These are phyloP conservation scores for Luzula sylvatica DNA, from an alignment of 176 grass and related monocot genomes.

Conservation along the genomic window DNA sequence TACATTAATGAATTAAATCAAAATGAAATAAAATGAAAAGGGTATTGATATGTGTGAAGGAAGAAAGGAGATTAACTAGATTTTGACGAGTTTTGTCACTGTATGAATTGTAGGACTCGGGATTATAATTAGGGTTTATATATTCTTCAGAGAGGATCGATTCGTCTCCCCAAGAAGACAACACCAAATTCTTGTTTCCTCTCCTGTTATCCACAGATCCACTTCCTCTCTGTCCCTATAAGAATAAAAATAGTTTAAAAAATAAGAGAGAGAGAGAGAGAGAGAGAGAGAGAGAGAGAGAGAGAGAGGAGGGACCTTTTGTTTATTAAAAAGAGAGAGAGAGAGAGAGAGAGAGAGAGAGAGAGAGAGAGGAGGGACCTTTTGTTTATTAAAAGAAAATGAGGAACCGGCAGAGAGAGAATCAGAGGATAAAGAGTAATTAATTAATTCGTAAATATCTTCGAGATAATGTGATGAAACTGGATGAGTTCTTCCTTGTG, in stretches of 20 bases:
- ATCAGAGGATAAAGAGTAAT: conserved; percentile 81
- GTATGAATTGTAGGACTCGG: conserved; percentile 54
- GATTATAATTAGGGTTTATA: conserved; percentile 78
- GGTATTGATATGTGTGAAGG: neutral
- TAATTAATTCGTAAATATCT: conserved; percentile 83
- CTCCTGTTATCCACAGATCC: conserved; percentile 73
- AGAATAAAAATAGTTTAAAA: conserved; percentile 18
- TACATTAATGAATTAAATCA: conserved; percentile 15
- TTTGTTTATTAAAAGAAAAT: conserved; percentile 40
- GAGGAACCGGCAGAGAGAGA: conserved; percentile 71
- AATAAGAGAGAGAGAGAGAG: neutral
- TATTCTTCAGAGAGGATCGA: conserved; percentile 83
- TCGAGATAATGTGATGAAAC: conserved; percentile 84
- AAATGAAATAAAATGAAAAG: conserved; percentile 1
- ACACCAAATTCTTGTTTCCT: conserved; percentile 87
- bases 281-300: conserved; percentile 3
- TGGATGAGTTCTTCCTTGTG: conserved; percentile 94
- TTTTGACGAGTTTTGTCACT: conserved; percentile 81
- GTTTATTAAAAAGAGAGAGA: conserved; percentile 39
- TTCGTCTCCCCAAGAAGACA: conserved; percentile 95
- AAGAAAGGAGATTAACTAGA: conserved; percentile 40
- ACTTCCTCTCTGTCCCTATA: conserved; percentile 60
- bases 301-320: conserved; percentile 55
- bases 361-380: conserved; percentile 39
- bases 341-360: conserved; percentile 7